Base-by-base conservation (phyloP, 2,329 filamentous ascomycete genomes). In the Rutstroemia sp. region DNA sequence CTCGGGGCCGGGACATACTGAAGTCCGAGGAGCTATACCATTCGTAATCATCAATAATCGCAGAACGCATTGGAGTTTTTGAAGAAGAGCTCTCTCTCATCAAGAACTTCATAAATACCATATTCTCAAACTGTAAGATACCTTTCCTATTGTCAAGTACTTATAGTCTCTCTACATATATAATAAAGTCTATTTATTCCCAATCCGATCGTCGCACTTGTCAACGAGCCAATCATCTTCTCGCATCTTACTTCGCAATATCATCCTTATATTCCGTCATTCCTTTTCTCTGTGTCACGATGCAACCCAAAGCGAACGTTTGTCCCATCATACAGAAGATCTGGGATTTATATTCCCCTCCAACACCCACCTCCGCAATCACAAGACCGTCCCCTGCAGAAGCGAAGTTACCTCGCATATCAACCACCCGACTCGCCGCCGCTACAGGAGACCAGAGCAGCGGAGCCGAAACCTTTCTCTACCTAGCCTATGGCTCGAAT, bases 401-500 rank as follows among this genome's bases (percentile, higher is more conserved):
- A 42, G 30, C 30, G 9, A 34, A 34, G 30, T 12, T 40, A n/a
- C 45, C 45, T 14, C 36, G 30, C 14, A 49, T 34, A 27, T 49
- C 45, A 17, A 48, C 8, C 27, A 27, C 45, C 16, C 52, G 34
- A 34, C 23, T 54, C 12, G 14, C 56, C 12, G 55, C 60, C 10
- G 27, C 30, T 39, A 61, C 57, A 4, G 39, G 46, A 21, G 57
- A 61, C 10, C 9, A 34, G 9, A 34, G 12, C 30, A 34, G 30
- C 30, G 30, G 30, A 45, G 34, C 48, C n/a, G 57, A 62, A 39
- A 87, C 87, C 1, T 77, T 91, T 25, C 79, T 92, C 51, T 92
- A 92, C 70, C 81, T 92, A 21, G 92, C 92, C 10, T 97, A 96
- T 69, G 94, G 92, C 63, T 96, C 91, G 52, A 97, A 97, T 70